Percentiles rank a stretch among this genome's conserved stretches.
Conservation (phyloP, 2,329 filamentous ascomycete genomes). For the Neofusicoccum kwambonambiense region DNA sequence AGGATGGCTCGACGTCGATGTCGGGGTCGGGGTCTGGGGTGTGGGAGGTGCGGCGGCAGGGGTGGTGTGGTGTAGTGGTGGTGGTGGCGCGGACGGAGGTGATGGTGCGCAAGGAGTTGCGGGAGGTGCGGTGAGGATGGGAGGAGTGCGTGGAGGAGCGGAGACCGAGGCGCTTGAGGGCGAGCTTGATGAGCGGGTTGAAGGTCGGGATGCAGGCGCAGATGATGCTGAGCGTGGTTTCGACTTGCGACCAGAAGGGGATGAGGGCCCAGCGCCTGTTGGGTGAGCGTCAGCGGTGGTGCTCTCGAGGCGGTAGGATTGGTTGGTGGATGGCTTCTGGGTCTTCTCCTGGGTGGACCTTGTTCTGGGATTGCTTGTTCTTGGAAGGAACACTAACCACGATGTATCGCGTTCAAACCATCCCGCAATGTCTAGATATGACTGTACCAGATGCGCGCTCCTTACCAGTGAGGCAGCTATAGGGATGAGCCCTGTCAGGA, state of each 20-base stretch:
- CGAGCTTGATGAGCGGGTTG: not conserved
- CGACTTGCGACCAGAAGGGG: conserved; percentile 15
- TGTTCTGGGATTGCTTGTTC: no score
- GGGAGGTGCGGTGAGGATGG: not conserved
- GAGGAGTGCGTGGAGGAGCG: not conserved
- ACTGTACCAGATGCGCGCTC: not conserved
- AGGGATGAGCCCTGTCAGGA: not conserved
- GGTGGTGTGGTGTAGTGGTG: no score
- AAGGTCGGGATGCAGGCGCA: conserved; percentile 5
- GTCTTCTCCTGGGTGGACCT: no score
- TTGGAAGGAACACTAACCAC: not conserved
- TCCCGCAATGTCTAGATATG: not conserved
- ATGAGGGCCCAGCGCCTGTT: conserved; percentile 12
- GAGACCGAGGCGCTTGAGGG: not conserved
- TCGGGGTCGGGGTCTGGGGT: no score
- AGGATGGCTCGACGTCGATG: no score
- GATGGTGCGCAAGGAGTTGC: not conserved
- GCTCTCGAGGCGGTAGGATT: not conserved
- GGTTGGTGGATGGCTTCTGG: no score
- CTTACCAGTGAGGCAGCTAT: not conserved
- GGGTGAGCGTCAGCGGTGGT: not conserved
- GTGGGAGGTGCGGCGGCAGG: no score
- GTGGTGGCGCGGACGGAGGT: no score
- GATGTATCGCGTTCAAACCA: not conserved
- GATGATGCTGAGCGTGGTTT: conserved; percentile 14